Conservation (phyloP, 2,329 filamentous ascomycete species). For the Scytalidium lignicola region DNA sequence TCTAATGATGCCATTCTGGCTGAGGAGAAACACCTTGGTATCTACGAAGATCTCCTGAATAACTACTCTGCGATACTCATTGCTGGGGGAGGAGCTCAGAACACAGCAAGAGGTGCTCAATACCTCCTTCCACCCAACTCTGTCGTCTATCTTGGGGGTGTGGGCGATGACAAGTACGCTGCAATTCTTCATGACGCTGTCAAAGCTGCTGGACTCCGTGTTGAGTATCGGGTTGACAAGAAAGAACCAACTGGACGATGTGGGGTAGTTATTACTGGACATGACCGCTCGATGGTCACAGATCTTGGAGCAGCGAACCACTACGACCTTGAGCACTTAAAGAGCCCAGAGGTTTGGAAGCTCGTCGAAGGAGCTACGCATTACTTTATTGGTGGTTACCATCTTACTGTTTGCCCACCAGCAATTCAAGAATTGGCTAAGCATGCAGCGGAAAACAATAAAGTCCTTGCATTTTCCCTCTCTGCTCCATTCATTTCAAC, state of each 20-base stretch:
- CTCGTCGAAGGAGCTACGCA: slow-evolving; percentile 82
- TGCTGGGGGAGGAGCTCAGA: slow-evolving; percentile 93
- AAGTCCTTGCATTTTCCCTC: slow-evolving; percentile 85
- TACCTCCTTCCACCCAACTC: slow-evolving; percentile 89
- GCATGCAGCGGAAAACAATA: slow-evolving; percentile 84
- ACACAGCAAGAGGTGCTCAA: slow-evolving; percentile 92
- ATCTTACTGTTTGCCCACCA: slow-evolving; percentile 91
- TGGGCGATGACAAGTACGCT: slow-evolving; percentile 93
- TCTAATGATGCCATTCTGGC: slow-evolving; percentile 96
- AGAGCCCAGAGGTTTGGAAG: slow-evolving; percentile 85
- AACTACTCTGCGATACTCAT: slow-evolving; percentile 93
- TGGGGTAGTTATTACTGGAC: slow-evolving; percentile 93
- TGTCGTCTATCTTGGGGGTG: slow-evolving; percentile 88
- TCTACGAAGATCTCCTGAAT: slow-evolving; percentile 91
- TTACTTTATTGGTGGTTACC: slow-evolving; percentile 94
- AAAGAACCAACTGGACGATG: slow-evolving; percentile 84
- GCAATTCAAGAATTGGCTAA: slow-evolving; percentile 87
- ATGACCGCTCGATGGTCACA: slow-evolving; percentile 91
- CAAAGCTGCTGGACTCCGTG: slow-evolving; percentile 80
- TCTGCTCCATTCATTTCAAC: slow-evolving; percentile 93
- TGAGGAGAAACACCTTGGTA: slow-evolving; percentile 79
- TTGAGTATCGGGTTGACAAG: slow-evolving; percentile 91
- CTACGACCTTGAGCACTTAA: slow-evolving; percentile 92
- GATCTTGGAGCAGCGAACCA: slow-evolving; percentile 95
- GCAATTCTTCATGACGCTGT: slow-evolving; percentile 83